A percentile compares a stretch with the other conserved stretches of the same genome.
These are phyloP conservation scores for Colletotrichum sp. DNA, from an alignment of 2,329 filamentous ascomycete genomes.

Conservation along the genomic window DNA sequence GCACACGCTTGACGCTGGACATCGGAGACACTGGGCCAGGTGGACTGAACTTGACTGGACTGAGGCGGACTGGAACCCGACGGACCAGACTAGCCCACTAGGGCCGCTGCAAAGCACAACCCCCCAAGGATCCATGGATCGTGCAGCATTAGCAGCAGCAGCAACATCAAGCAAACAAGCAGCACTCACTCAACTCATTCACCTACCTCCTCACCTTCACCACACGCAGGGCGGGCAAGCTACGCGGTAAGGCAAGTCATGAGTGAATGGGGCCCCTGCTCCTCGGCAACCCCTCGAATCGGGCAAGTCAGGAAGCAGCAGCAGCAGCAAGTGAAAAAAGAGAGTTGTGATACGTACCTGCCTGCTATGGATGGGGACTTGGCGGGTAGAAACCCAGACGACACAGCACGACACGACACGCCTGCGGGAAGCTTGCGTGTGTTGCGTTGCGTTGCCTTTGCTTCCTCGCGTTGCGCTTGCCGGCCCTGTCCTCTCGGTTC, in stretches of 20 bases:
- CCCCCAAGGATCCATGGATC: slow-evolving; percentile 3
- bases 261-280: background rate
- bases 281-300: slow-evolving; percentile 1
- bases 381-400: slow-evolving; percentile 1
- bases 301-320: background rate
- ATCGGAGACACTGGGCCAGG: background rate
- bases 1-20: background rate
- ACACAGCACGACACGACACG: background rate
- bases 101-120: slow-evolving; percentile 18
- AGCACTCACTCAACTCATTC: background rate
- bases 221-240: background rate
- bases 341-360: slow-evolving; percentile 14
- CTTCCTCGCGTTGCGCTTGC: slow-evolving; percentile 1
- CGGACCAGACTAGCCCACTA: slow-evolving; percentile 15
- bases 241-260: background rate
- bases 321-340: background rate
- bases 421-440: slow-evolving; percentile 4
- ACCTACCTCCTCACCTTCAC: background rate
- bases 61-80: background rate
- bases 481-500: slow-evolving; percentile 4
- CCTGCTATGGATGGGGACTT: background rate
- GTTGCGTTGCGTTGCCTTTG: background rate
- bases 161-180: background rate
- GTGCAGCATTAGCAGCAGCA: slow-evolving; percentile 4
- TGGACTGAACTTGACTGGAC: background rate